These are phyloP conservation scores for Apodospora peruviana DNA, from an alignment of 495 filamentous ascomycete genomes.

Conservation along the genomic window DNA sequence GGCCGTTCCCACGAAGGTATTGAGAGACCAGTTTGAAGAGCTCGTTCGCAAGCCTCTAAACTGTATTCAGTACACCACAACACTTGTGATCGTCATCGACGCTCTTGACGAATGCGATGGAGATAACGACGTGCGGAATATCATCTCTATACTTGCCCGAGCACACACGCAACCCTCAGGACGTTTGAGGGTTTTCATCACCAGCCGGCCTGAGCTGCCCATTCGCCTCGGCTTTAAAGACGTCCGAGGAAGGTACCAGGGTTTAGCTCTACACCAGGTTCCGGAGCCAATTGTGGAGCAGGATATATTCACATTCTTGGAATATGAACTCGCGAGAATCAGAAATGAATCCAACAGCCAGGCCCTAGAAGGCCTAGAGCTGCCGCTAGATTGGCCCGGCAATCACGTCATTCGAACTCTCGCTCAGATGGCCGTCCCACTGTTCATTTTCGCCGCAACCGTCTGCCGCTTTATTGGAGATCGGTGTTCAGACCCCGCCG, in stretches of 20 bases:
- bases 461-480: too few relatives aligned
- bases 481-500: constrained; percentile 1
- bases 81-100: constrained; percentile 38
- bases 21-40: too few relatives aligned
- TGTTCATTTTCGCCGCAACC: too few relatives aligned
- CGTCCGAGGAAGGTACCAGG: constrained; percentile 21
- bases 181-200: constrained; percentile 22
- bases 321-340: too few relatives aligned
- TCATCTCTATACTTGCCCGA: constrained; percentile 32
- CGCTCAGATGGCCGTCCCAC: too few relatives aligned
- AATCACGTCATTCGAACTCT: constrained; percentile 24
- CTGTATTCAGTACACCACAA: not conserved
- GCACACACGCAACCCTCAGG: constrained; percentile 4
- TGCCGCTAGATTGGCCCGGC: constrained; percentile 35
- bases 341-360: constrained; percentile 20
- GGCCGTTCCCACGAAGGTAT: too few relatives aligned
- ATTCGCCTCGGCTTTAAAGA: constrained; percentile 29
- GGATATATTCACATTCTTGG: constrained; percentile 31
- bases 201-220: too few relatives aligned
- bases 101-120: constrained; percentile 49
- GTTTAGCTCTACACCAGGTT: constrained; percentile 28
- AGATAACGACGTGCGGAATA: constrained; percentile 31
- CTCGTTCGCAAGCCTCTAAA: constrained; percentile 28
- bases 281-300: constrained; percentile 20
- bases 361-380: not conserved